Base-by-base conservation (phyloP, 768 basidiomycete species). In the Harrya chromipes region DNA sequence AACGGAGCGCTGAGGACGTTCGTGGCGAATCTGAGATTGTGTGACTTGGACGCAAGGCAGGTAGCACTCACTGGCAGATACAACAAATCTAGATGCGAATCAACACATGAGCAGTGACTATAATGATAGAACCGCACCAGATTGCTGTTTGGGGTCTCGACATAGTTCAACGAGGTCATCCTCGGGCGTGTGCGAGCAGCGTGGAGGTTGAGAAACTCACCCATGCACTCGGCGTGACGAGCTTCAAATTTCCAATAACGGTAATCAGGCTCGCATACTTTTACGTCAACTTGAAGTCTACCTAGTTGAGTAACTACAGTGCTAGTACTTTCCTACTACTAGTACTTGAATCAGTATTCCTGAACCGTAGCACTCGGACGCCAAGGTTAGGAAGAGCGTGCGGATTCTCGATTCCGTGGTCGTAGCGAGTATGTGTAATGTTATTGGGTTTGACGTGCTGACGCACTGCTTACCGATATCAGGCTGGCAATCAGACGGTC, bases 91-190 rank as follows among this genome's bases (percentile, higher is more conserved):
- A 55, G 34, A 43, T n/a, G 23, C 11, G 34, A 44, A 40, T 48
- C 36, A 53, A n/a, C 34, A 47, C 43, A 24, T 17, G 42, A 17
- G 21, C 4, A 12, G 24, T 2, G 9, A 20, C 26, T 6, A 13
- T 11, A 26, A 44, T n/a, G 33, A 17, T 12, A 31, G 11, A 41
- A 20, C 67, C 83, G 47, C 50, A 85, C 86, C 46, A 90, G 70
- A 58, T 90, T 90, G 41, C 73, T 72, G 66, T 89, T 88, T 12
- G 82, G 77, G 20, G 72, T 61, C 34, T 77, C 82, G 21, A 82
- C 70, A 60, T 89, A 90, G 65, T 72, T 82, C 43, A 66, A 33
- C 43, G 56, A 64, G 49, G 65, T 44, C 65, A 65, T 65, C 21
- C 34, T 64, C 12, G 35, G 39, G 40, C 43, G 59, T 58, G 55